A percentile compares a stretch with the other conserved stretches of the same genome.
Conservation (phyloP, 257 asterid genomes). For the Nicotiana obtusifolia region DNA sequence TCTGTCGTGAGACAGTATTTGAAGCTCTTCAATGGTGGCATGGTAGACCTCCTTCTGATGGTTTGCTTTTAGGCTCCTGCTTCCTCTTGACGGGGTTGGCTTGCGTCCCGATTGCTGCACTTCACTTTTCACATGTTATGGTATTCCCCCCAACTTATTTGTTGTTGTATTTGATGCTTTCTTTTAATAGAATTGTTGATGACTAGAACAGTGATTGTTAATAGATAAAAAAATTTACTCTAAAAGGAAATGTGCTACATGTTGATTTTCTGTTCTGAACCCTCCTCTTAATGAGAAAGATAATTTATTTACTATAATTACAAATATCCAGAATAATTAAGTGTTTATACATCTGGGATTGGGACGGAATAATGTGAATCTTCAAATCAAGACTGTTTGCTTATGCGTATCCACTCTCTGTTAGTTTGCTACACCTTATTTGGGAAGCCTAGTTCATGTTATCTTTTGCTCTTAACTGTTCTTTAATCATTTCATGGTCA, state of each 20-base stretch:
- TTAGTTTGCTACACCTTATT: not conserved
- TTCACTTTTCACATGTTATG: conserved; percentile 98
- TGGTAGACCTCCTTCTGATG: conserved; percentile 97
- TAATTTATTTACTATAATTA: not conserved
- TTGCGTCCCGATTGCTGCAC: conserved; percentile 83
- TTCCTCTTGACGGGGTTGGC: conserved; percentile 79
- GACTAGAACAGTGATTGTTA: not conserved
- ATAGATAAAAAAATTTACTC: not conserved
- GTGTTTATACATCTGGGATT: not conserved
- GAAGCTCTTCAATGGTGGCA: conserved; percentile 99
- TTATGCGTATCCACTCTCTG: not conserved
- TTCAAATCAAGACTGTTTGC: not conserved
- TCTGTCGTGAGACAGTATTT: conserved; percentile 87
- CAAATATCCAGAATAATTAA: not conserved
- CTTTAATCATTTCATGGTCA: not conserved
- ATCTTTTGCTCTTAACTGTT: not conserved
- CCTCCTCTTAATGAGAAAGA: not conserved
- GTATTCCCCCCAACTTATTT: conserved; percentile 30
- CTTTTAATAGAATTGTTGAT: not conserved
- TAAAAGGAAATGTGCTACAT: not conserved
- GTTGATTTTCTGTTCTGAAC: not conserved
- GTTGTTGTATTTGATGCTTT: not conserved
- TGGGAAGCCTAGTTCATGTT: not conserved
- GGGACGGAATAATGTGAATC: not conserved
- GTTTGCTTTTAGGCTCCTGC: conserved; percentile 86